Conservation (phyloP, 2,329 filamentous ascomycete genomes). For the Neoascochyta sp. region DNA sequence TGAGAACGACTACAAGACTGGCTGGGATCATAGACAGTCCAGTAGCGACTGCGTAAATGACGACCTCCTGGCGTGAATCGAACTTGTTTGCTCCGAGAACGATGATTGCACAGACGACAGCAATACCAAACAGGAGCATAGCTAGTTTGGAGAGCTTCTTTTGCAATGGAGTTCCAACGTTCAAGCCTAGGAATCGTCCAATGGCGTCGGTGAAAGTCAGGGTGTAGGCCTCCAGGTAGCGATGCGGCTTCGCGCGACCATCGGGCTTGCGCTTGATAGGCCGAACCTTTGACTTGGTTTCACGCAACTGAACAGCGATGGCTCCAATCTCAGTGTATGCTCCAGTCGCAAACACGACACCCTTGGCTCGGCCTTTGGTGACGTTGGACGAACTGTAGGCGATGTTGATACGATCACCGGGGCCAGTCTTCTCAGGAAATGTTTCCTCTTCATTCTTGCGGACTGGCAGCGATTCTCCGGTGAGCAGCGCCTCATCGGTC, state of each 20-base stretch:
- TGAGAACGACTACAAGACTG: conserved; percentile 37
- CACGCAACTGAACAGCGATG: conserved; percentile 66
- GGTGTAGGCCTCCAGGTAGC: conserved; percentile 50
- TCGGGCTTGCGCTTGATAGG: conserved; percentile 42
- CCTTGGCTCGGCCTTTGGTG: conserved; percentile 65
- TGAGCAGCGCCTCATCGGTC: conserved; percentile 68
- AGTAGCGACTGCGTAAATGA: conserved; percentile 41
- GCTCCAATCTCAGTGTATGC: conserved; percentile 71
- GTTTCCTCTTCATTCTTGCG: conserved; percentile 57
- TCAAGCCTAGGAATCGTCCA: conserved; percentile 41
- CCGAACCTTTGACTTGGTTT: conserved; percentile 39
- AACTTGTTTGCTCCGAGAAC: conserved; percentile 41
- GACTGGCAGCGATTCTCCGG: conserved; percentile 66
- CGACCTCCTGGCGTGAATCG: conserved; percentile 38
- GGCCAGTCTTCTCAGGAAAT: conserved; percentile 53
- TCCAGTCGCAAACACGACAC: conserved; percentile 64
- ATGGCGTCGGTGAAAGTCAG: conserved; percentile 46
- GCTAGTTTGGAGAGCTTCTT: conserved; percentile 37
- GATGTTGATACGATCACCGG: conserved; percentile 67
- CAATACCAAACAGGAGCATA: conserved; percentile 34
- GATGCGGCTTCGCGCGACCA: conserved; percentile 34
- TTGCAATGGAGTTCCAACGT: conserved; percentile 39
- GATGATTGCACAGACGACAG: conserved; percentile 39
- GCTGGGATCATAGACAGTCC: conserved; percentile 40
- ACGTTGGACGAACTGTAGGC: conserved; percentile 61